Evolutionary conservation across 768 basidiomycete genomes (phyloP).

Genomic region (Infundibulicybe gibba): DNA sequence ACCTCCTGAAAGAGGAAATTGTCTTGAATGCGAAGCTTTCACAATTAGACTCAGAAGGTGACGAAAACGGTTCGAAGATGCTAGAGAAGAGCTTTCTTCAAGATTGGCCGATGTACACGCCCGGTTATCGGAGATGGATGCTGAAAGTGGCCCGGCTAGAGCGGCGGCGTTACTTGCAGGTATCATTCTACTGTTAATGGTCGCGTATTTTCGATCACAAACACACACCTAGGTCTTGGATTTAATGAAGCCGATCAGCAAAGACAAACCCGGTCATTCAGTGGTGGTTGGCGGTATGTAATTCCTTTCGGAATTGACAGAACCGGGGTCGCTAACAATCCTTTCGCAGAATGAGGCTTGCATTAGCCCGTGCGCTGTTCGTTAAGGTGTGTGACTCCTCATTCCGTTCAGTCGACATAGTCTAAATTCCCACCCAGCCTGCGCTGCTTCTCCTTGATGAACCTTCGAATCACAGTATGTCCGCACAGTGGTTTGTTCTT

Average conservation of each 20-base stretch:
- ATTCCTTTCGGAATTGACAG: neutral
- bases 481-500: neutral
- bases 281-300: conserved; percentile 89
- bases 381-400: conserved; percentile 61
- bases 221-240: conserved; percentile 62
- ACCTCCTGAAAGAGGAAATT: conserved; percentile 81
- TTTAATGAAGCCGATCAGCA: conserved; percentile 88
- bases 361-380: conserved; percentile 91
- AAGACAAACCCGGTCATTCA: conserved; percentile 80
- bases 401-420: neutral
- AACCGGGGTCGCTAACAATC: conserved; percentile 2
- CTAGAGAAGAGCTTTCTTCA: conserved; percentile 78
- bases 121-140: conserved; percentile 95
- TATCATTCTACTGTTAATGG: conserved; percentile 19
- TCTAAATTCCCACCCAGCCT: conserved; percentile 35
- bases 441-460: conserved; percentile 83
- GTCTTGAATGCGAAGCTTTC: conserved; percentile 69
- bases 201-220: neutral
- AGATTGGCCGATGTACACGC: conserved; percentile 88
- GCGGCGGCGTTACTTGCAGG: conserved; percentile 89
- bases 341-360: conserved; percentile 81
- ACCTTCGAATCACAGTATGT: conserved; percentile 93
- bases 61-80: conserved; percentile 82
- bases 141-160: conserved; percentile 93
- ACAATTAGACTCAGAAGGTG: conserved; percentile 68